A percentile compares a stretch with the other conserved stretches of the same genome.
Conservation (phyloP, 371 early-diverging fungal species). For the Circinella minor region DNA sequence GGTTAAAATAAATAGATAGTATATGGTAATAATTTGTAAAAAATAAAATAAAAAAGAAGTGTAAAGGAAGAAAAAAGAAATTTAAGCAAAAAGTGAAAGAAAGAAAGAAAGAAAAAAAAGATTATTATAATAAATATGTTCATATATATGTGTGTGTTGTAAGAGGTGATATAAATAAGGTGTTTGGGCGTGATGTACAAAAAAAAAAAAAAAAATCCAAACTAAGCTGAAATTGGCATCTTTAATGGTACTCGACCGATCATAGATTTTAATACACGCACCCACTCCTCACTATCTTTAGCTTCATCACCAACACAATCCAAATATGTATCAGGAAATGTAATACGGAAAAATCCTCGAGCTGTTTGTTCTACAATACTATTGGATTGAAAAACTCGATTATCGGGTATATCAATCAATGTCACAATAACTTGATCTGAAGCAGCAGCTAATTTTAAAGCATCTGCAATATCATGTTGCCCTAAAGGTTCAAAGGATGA, state of each 20-base stretch:
- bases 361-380: constrained; percentile 22
- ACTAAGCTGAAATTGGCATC: constrained; percentile 27
- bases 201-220: neutral
- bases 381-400: constrained; percentile 9
- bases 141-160: no score
- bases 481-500: constrained; percentile 24
- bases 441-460: constrained; percentile 40
- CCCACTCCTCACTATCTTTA: constrained; percentile 51
- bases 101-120: no score
- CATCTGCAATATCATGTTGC: constrained; percentile 48
- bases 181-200: neutral
- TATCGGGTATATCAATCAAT: constrained; percentile 31
- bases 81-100: no score
- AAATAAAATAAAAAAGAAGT: no score
- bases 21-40: no score
- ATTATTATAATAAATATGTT: no score
- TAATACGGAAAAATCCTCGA: constrained; percentile 46
- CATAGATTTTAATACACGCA: constrained; percentile 48
- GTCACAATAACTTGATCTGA: constrained; percentile 47
- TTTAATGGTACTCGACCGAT: constrained; percentile 47
- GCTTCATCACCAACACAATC: constrained; percentile 48
- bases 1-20: no score
- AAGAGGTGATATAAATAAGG: no score
- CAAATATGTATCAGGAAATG: constrained; percentile 41
- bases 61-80: no score